phyloP scores from a whole-genome alignment of 805 yeast genomes.

The Nakazawaea pomicola region DNA sequence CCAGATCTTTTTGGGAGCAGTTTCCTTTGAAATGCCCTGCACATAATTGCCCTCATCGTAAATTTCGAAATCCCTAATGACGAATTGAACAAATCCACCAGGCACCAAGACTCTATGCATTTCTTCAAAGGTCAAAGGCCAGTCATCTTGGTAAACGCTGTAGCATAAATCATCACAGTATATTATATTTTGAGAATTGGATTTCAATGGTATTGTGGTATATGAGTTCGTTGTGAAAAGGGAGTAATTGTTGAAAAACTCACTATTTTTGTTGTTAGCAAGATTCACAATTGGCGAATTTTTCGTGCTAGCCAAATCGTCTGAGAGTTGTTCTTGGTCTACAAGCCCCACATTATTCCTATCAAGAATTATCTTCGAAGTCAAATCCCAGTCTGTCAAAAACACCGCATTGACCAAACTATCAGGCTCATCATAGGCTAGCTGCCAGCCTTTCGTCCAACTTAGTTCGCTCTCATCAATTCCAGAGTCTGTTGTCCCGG shows the following conservation, averaged over 20 bases:
- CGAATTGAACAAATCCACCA: conserved; percentile 25
- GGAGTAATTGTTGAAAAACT: conserved; percentile 22
- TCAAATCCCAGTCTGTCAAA: background rate
- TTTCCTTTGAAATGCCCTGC: background rate
- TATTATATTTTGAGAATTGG: conserved; percentile 23
- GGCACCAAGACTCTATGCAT: conserved; percentile 25
- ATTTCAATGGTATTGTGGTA: conserved; percentile 22
- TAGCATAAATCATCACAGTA: conserved; percentile 23
- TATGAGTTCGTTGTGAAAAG: conserved; percentile 25
- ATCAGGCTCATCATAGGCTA: conserved; percentile 7
- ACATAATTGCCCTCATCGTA: too few species aligned
- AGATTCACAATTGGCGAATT: background rate
- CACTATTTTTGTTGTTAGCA: background rate
- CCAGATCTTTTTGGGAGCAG: conserved; percentile 3
- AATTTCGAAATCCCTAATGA: conserved; percentile 22
- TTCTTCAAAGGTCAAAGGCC: conserved; percentile 21
- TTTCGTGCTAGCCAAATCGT: background rate
- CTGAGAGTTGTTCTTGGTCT: background rate
- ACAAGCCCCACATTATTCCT: background rate
- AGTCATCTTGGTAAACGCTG: conserved; percentile 16
- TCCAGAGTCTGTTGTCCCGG: too few species aligned
- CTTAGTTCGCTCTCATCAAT: conserved; percentile 1
- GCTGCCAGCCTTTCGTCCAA: conserved; percentile 10
- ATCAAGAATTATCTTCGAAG: conserved; percentile 6
- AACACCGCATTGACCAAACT: conserved; percentile 9